Percentiles rank a stretch among this genome's conserved stretches.
phyloP scores from a whole-genome alignment of 192 early-diverging fungal genomes.

The Coemansia sp. region DNA sequence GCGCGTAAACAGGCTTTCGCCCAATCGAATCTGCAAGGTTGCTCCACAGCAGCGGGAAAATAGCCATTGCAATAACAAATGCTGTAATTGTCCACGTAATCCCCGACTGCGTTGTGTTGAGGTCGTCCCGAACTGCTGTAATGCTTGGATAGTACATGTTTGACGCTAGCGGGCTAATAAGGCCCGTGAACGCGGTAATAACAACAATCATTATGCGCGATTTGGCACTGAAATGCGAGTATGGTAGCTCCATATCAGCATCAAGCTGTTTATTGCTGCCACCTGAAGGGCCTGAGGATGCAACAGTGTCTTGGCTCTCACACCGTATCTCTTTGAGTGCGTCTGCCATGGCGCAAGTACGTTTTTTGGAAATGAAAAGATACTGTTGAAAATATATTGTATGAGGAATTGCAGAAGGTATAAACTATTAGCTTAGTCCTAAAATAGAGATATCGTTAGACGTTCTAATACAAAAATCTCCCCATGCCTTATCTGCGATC shows the following conservation, averaged over 20 bases:
- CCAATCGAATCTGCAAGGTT: conserved; percentile 57
- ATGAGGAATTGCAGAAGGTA: no score
- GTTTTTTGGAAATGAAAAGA: neutral
- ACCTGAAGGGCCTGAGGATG: neutral
- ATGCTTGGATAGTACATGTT: conserved; percentile 57
- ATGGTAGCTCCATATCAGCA: conserved; percentile 21
- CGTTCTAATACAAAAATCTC: no score
- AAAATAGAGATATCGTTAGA: no score
- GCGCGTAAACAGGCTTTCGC: conserved; percentile 47
- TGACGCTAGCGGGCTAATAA: conserved; percentile 54
- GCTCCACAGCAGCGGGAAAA: conserved; percentile 59
- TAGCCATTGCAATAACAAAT: conserved; percentile 52
- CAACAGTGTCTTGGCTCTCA: neutral
- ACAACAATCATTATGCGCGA: conserved; percentile 37
- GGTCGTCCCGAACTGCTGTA: conserved; percentile 39
- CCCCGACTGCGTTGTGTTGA: conserved; percentile 32
- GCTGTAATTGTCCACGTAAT: conserved; percentile 53
- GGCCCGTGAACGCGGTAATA: conserved; percentile 41
- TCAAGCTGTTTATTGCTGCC: neutral
- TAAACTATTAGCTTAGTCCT: no score
- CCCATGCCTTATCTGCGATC: no score
- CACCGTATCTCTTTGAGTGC: neutral
- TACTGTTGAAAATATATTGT: neutral
- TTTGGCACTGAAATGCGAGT: conserved; percentile 42
- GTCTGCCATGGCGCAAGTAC: neutral